Conservation (phyloP, 441 rosid species). For the Biscutella auriculata region DNA sequence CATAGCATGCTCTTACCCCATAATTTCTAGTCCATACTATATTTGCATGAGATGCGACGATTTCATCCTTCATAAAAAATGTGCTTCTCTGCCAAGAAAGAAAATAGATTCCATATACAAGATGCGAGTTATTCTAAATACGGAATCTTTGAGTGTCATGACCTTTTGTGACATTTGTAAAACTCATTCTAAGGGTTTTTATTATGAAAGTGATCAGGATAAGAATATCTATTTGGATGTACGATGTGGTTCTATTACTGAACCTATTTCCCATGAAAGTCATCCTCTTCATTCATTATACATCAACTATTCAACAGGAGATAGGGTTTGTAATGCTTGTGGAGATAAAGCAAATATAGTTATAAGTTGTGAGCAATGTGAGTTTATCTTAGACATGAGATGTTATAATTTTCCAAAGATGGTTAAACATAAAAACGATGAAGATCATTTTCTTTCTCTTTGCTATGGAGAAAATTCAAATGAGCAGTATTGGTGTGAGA, state of each 20-base stretch:
- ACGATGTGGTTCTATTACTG: neutral
- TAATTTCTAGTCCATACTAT: neutral
- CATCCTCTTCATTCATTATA: slow-evolving; percentile 1
- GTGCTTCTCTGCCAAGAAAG: slow-evolving; percentile 6
- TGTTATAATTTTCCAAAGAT: slow-evolving; percentile 12
- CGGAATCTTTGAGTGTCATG: fast-evolving
- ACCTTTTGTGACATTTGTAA: neutral
- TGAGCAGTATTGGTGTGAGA: slow-evolving; percentile 4
- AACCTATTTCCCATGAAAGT: neutral
- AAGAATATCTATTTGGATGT: neutral
- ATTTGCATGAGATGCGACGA: slow-evolving; percentile 7
- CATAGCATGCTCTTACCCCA: neutral
- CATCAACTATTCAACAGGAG: neutral
- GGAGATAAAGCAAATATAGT: neutral
- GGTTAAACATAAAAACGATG: slow-evolving; percentile 7
- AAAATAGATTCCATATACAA: neutral
- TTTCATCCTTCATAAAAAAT: slow-evolving; percentile 14
- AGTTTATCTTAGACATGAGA: neutral
- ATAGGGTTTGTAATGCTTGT: neutral
- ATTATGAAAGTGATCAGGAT: neutral
- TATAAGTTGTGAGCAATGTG: slow-evolving; percentile 5
- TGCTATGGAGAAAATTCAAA: neutral
- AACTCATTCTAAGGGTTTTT: neutral
- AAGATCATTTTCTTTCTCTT: slow-evolving; percentile 7
- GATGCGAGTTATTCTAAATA: neutral